A percentile compares a stretch with the other conserved stretches of the same genome.
Evolutionary conservation across 805 yeast genomes (phyloP).

Genomic region (Blastobotrys attinorum): DNA sequence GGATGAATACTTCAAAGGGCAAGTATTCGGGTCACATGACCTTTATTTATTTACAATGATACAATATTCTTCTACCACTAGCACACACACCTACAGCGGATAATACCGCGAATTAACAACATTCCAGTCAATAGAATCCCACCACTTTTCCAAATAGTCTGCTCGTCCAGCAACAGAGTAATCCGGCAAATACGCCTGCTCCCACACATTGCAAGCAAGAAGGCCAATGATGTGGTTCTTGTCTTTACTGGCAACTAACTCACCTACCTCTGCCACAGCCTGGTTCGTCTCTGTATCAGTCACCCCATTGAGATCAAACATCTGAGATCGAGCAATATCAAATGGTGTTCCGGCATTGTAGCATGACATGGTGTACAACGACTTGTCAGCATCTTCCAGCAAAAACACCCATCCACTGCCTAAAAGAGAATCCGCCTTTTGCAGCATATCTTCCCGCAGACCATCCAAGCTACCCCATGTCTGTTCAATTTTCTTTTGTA

Average conservation of each 20-base stretch:
- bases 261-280: slow-evolving; percentile 35
- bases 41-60: neutral
- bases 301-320: slow-evolving; percentile 65
- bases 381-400: slow-evolving; percentile 45
- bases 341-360: slow-evolving; percentile 85
- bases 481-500: slow-evolving; percentile 38
- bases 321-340: slow-evolving; percentile 50
- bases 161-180: slow-evolving; percentile 72
- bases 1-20: neutral
- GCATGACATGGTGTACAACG: slow-evolving; percentile 67
- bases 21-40: neutral
- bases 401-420: slow-evolving; percentile 94
- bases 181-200: slow-evolving; percentile 76
- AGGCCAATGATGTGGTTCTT: slow-evolving; percentile 47
- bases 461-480: slow-evolving; percentile 74
- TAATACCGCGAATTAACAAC: slow-evolving; percentile 22
- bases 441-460: slow-evolving; percentile 60
- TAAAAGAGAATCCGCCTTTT: slow-evolving; percentile 60
- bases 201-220: slow-evolving; percentile 79
- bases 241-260: slow-evolving; percentile 27
- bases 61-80: no score
- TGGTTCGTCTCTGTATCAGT: slow-evolving; percentile 47
- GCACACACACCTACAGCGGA: slow-evolving; percentile 1
- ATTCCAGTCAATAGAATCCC: slow-evolving; percentile 81
- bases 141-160: slow-evolving; percentile 61